Evolutionary conservation across 345 rosid species (phyloP).

Genomic region (Lumnitzera racemosa): DNA sequence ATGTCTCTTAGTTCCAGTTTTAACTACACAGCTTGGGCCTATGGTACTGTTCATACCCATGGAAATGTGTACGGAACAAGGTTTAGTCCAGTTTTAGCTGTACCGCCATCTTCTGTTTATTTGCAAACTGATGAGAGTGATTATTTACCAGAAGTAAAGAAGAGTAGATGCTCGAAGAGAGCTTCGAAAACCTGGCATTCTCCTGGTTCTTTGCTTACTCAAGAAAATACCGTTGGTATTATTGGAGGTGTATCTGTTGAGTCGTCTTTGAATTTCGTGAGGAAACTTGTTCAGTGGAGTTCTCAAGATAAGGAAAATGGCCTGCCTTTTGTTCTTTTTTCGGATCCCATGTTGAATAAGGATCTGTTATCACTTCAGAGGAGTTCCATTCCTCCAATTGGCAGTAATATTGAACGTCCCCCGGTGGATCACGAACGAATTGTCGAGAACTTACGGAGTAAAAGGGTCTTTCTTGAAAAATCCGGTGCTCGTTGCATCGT

Average conservation of each 20-base stretch:
- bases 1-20: constrained; percentile 31
- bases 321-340: constrained; percentile 58
- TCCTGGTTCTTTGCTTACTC: constrained; percentile 34
- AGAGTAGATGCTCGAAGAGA: constrained; percentile 24
- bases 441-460: constrained; percentile 27
- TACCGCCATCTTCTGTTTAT: constrained; percentile 46
- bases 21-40: constrained; percentile 29
- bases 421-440: constrained; percentile 23
- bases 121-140: constrained; percentile 50
- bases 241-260: constrained; percentile 58
- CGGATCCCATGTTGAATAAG: constrained; percentile 56
- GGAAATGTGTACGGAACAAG: constrained; percentile 23
- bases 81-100: constrained; percentile 33
- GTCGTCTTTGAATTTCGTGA: constrained; percentile 46
- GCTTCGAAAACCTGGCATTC: constrained; percentile 13
- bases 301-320: constrained; percentile 34
- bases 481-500: constrained; percentile 45
- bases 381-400: constrained; percentile 30
- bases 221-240: constrained; percentile 58
- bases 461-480: constrained; percentile 35
- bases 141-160: constrained; percentile 32
- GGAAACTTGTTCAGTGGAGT: constrained; percentile 48
- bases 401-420: constrained; percentile 21
- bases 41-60: constrained; percentile 19
- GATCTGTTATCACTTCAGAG: constrained; percentile 43